Percentiles rank a stretch among this genome's conserved stretches.
Conservation (phyloP, 1,139 yeast genomes). For the Entelexis sorbosivorans region DNA sequence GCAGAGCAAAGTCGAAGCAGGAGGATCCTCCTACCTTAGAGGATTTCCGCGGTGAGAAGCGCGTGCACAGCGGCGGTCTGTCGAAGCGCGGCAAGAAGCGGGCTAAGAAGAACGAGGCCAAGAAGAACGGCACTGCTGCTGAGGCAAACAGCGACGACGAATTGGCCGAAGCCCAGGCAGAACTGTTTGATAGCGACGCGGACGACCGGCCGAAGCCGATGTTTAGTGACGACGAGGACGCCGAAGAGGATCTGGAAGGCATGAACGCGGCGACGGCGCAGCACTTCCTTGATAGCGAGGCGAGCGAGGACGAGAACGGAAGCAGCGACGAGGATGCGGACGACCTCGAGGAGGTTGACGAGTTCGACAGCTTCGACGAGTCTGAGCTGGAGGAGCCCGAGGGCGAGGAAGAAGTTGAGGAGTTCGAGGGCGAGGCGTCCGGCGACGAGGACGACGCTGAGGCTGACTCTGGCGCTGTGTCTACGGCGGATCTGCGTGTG, state of each 20-base stretch:
- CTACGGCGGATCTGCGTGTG: slow-evolving; percentile 67
- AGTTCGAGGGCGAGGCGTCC: slow-evolving; percentile 26
- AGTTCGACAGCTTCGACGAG: slow-evolving; percentile 24
- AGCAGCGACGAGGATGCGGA: slow-evolving; percentile 62
- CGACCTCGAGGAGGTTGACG: slow-evolving; percentile 50
- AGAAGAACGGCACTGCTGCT: slow-evolving; percentile 39
- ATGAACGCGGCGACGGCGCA: slow-evolving; percentile 42
- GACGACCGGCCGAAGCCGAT: slow-evolving; percentile 51
- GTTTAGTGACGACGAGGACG: slow-evolving; percentile 81
- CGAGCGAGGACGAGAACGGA: slow-evolving; percentile 64
- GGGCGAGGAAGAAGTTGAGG: slow-evolving; percentile 24
- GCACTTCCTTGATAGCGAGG: slow-evolving; percentile 37
- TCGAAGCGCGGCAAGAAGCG: slow-evolving; percentile 24
- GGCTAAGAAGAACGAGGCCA: slow-evolving; percentile 22
- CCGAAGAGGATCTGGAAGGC: slow-evolving; percentile 61
- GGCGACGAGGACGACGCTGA: slow-evolving; percentile 23
- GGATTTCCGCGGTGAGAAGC: slow-evolving; percentile 57
- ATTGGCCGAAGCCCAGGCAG: slow-evolving; percentile 36
- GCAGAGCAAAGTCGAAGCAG: slow-evolving; percentile 84
- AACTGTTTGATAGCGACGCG: slow-evolving; percentile 32
- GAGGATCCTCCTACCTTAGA: slow-evolving; percentile 81
- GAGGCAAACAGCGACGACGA: slow-evolving; percentile 40
- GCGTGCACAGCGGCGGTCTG: slow-evolving; percentile 21
- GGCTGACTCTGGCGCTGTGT: slow-evolving; percentile 24
- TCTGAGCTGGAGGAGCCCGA: slow-evolving; percentile 21